Evolutionary conservation across 1,139 yeast species (phyloP).

Genomic region (Suhomyces atakaporum): DNA sequence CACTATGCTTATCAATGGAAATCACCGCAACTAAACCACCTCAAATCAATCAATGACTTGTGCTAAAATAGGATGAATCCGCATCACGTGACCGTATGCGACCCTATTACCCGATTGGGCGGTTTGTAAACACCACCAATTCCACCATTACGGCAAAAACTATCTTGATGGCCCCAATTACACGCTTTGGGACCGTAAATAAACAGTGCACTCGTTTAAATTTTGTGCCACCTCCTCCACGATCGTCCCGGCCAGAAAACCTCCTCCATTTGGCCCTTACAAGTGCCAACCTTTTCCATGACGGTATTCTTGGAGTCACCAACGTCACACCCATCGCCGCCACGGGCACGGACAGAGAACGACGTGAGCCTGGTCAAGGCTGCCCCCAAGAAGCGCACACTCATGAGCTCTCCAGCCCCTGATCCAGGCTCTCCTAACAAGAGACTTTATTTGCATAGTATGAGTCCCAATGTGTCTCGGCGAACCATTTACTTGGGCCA

Average conservation of each 20-base stretch:
- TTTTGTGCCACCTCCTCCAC: conserved; percentile 7
- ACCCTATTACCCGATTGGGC: conserved; percentile 10
- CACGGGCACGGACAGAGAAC: conserved; percentile 7
- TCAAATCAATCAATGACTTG: too few relatives aligned
- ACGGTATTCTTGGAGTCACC: conserved; percentile 14
- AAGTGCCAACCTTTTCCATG: too few relatives aligned
- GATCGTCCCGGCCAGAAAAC: neutral
- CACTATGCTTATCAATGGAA: too few relatives aligned
- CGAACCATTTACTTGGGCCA: conserved; percentile 28
- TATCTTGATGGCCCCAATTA: conserved; percentile 2
- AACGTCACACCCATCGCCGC: conserved; percentile 6
- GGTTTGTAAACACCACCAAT: conserved; percentile 9
- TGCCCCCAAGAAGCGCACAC: conserved; percentile 12
- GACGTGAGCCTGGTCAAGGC: conserved; percentile 11
- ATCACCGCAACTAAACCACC: too few relatives aligned
- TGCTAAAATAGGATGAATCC: conserved; percentile 3
- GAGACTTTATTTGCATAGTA: conserved; percentile 36
- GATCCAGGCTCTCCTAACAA: conserved; percentile 30
- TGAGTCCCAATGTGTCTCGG: conserved; percentile 46
- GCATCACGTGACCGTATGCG: too few relatives aligned
- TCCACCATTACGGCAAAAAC: conserved; percentile 11
- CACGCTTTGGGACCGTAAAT: conserved; percentile 10
- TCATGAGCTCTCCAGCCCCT: conserved; percentile 14
- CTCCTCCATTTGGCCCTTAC: conserved; percentile 12
- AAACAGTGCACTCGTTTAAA: conserved; percentile 12